phyloP scores from a whole-genome alignment of 805 yeast genomes.

The Monosporozyma solicola region DNA sequence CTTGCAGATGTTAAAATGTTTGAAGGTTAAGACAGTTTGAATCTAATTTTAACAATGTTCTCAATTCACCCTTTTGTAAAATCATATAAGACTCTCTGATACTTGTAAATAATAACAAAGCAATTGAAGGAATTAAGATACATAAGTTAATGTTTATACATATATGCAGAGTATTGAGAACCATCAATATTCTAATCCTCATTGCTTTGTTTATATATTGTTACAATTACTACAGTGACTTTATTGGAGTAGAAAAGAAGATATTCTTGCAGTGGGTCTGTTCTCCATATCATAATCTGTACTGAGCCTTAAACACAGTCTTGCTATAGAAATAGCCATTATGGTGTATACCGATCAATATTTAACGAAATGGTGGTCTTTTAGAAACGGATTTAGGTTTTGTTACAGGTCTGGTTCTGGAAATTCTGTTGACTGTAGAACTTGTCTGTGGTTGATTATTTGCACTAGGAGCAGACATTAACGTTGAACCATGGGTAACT shows the following conservation, averaged over 20 bases:
- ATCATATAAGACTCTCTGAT: no score
- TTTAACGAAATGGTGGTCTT: slow-evolving; percentile 24
- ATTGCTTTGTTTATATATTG: neutral
- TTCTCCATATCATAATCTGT: neutral
- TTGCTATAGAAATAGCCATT: no score
- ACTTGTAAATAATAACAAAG: no score
- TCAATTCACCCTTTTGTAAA: no score
- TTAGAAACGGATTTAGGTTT: slow-evolving; percentile 1
- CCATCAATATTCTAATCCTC: no score
- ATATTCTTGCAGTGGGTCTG: neutral
- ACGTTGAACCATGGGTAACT: neutral
- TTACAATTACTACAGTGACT: neutral
- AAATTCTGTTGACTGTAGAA: neutral
- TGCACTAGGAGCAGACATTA: neutral
- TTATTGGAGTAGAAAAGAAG: neutral
- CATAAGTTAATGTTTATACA: no score
- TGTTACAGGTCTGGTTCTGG: neutral
- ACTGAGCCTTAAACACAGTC: no score
- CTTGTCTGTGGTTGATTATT: neutral
- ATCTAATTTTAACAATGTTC: no score
- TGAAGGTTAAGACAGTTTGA: no score
- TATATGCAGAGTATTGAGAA: no score
- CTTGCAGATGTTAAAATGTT: no score
- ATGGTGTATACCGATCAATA: neutral
- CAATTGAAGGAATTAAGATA: no score